phyloP scores from a whole-genome alignment of 1,139 yeast genomes.

The Blastobotrys arbuscula region DNA sequence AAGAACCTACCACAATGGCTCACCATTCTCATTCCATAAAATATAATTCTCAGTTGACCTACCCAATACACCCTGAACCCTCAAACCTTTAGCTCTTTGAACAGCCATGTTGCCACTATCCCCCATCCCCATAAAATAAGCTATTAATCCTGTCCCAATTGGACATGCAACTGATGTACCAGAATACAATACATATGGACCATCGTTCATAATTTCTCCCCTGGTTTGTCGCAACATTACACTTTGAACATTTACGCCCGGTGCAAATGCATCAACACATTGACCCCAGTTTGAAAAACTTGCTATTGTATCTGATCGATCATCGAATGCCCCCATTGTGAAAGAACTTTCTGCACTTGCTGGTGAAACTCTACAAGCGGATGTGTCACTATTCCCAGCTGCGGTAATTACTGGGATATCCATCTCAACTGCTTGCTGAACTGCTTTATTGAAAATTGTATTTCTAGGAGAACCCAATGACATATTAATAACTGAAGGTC shows the following conservation, averaged over 20 bases:
- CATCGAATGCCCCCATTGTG: constrained; percentile 86
- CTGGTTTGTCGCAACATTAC: constrained; percentile 12
- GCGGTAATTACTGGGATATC: constrained; percentile 82
- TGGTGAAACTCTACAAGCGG: constrained; percentile 78
- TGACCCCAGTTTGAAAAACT: constrained; percentile 81
- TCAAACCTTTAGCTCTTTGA: constrained; percentile 30
- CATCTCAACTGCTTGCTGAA: constrained; percentile 59
- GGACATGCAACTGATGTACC: constrained; percentile 94
- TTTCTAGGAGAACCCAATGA: constrained; percentile 72
- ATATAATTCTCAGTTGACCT: constrained; percentile 35
- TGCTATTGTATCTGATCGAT: constrained; percentile 59
- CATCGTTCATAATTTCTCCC: constrained; percentile 12
- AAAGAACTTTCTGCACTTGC: constrained; percentile 67
- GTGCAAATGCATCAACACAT: constrained; percentile 79
- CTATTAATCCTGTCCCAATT: constrained; percentile 66
- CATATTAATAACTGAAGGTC: constrained; percentile 67
- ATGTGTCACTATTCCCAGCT: constrained; percentile 74
- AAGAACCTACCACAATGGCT: constrained; percentile 33
- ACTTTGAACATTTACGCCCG: constrained; percentile 67
- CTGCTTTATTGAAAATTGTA: constrained; percentile 61
- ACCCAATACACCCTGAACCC: constrained; percentile 29
- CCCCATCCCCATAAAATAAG: constrained; percentile 60
- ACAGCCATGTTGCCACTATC: constrained; percentile 39
- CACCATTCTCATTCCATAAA: constrained; percentile 38
- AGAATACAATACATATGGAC: constrained; percentile 38